phyloP scores from a whole-genome alignment of 2,329 filamentous ascomycete species.

The Exutisphaerella laricina region DNA sequence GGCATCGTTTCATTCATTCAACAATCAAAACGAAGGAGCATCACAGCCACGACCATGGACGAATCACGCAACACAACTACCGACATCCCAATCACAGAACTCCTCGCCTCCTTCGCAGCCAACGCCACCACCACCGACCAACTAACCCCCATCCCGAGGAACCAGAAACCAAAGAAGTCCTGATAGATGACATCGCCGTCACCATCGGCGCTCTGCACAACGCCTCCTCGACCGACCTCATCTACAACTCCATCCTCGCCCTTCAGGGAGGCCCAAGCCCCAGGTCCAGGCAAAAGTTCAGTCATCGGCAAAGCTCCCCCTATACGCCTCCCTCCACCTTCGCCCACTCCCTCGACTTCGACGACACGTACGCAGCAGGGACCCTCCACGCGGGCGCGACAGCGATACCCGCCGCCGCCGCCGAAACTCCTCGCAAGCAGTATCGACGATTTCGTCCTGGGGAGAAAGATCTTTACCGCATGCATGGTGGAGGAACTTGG shows the following conservation, averaged over 20 bases:
- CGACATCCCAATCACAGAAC: slow-evolving; percentile 23
- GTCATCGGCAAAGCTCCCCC: slow-evolving; percentile 34
- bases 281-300: slow-evolving; percentile 30
- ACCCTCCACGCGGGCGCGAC: slow-evolving; percentile 41
- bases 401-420: slow-evolving; percentile 35
- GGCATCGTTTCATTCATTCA: no score
- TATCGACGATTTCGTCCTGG: no score
- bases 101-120: slow-evolving; percentile 26
- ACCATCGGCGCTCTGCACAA: slow-evolving; percentile 24
- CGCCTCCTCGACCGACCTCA: slow-evolving; percentile 26
- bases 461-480: slow-evolving; percentile 20
- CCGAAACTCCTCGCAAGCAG: slow-evolving; percentile 26
- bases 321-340: slow-evolving; percentile 36
- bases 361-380: slow-evolving; percentile 41
- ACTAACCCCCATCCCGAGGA: slow-evolving; percentile 16
- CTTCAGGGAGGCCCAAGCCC: slow-evolving; percentile 22
- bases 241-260: slow-evolving; percentile 24
- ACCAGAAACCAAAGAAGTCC: slow-evolving; percentile 30
- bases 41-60: neutral
- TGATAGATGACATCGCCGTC: slow-evolving; percentile 30
- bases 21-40: neutral
- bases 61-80: neutral
- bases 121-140: slow-evolving; percentile 16
- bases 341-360: slow-evolving; percentile 43
- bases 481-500: slow-evolving; percentile 25